These are phyloP conservation scores for Carex sylvatica DNA, from an alignment of 202 grass and related monocot species.

Conservation along the genomic window DNA sequence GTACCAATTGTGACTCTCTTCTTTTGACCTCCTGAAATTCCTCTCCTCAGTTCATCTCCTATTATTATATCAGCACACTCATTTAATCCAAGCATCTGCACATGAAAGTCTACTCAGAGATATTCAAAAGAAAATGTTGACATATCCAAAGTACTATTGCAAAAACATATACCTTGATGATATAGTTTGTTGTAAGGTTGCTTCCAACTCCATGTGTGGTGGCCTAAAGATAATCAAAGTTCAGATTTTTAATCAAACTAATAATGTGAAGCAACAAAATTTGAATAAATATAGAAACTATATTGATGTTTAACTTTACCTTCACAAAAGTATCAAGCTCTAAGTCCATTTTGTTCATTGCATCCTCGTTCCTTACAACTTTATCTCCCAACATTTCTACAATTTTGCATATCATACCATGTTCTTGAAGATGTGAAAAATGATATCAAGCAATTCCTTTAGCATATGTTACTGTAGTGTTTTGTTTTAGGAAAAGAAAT, in stretches of 20 bases:
- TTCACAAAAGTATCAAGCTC: slow-evolving; percentile 76
- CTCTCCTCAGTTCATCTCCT: slow-evolving; percentile 92
- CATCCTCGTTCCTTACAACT: slow-evolving; percentile 56
- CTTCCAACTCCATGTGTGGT: slow-evolving; percentile 72
- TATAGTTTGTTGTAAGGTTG: slow-evolving; percentile 71
- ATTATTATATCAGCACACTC: slow-evolving; percentile 87
- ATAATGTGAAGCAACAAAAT: not conserved
- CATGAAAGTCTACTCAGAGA: not conserved
- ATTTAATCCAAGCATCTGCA: slow-evolving; percentile 79
- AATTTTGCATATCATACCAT: not conserved
- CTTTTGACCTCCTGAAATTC: slow-evolving; percentile 98
- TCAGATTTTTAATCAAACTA: slow-evolving; percentile 11
- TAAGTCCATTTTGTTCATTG: slow-evolving; percentile 71
- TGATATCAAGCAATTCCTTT: slow-evolving; percentile 9
- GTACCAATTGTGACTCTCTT: slow-evolving; percentile 92
- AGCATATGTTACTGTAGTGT: slow-evolving; percentile 6
- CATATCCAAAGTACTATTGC: not conserved
- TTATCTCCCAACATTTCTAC: slow-evolving; percentile 82
- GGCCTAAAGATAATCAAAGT: slow-evolving; percentile 32
- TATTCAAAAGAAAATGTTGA: not conserved
- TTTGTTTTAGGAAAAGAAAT: not conserved
- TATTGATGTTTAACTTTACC: slow-evolving; percentile 27
- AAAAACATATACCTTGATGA: slow-evolving; percentile 52
- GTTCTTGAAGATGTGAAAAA: not conserved
- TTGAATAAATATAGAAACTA: not conserved